Conservation (phyloP, 768 basidiomycete species). For the Kwoniella mangroviensis region DNA sequence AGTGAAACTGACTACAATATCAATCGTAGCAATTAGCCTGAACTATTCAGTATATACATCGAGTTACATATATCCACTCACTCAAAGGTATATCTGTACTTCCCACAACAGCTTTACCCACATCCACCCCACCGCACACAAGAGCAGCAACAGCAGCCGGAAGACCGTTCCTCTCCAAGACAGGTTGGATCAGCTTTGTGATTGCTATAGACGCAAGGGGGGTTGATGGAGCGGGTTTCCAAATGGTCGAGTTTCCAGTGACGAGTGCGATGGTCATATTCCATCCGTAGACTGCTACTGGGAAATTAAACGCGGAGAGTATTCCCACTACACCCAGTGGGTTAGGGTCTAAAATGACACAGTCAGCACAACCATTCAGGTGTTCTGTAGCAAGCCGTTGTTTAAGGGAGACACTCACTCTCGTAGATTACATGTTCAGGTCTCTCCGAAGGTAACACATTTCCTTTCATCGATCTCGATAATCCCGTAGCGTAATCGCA, state of each 20-base stretch:
- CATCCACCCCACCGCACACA: slow-evolving; percentile 78
- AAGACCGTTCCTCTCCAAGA: slow-evolving; percentile 79
- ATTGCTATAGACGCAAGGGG: slow-evolving; percentile 82
- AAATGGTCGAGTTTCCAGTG: slow-evolving; percentile 76
- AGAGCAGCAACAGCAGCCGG: slow-evolving; percentile 83
- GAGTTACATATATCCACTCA: slow-evolving; percentile 53
- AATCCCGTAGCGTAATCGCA: slow-evolving; percentile 93
- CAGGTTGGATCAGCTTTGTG: slow-evolving; percentile 77
- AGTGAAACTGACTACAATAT: slow-evolving; percentile 80
- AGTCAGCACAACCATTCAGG: slow-evolving; percentile 14
- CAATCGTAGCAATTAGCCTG: not conserved
- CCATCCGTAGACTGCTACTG: slow-evolving; percentile 65
- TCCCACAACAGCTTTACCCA: slow-evolving; percentile 77
- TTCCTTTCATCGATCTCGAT: slow-evolving; percentile 92
- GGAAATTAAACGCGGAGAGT: slow-evolving; percentile 94
- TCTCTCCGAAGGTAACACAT: slow-evolving; percentile 83
- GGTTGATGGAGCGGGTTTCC: slow-evolving; percentile 92
- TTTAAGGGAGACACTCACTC: slow-evolving; percentile 61
- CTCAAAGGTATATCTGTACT: slow-evolving; percentile 78
- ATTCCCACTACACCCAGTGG: slow-evolving; percentile 77
- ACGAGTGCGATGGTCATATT: slow-evolving; percentile 81
- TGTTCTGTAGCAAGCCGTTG: not conserved
- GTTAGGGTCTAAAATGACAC: slow-evolving; percentile 71
- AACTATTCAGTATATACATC: not conserved
- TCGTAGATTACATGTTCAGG: slow-evolving; percentile 89